Evolutionary conservation across 2,329 filamentous ascomycete genomes (phyloP).

Genomic region (Colletotrichum nymphaeae): DNA sequence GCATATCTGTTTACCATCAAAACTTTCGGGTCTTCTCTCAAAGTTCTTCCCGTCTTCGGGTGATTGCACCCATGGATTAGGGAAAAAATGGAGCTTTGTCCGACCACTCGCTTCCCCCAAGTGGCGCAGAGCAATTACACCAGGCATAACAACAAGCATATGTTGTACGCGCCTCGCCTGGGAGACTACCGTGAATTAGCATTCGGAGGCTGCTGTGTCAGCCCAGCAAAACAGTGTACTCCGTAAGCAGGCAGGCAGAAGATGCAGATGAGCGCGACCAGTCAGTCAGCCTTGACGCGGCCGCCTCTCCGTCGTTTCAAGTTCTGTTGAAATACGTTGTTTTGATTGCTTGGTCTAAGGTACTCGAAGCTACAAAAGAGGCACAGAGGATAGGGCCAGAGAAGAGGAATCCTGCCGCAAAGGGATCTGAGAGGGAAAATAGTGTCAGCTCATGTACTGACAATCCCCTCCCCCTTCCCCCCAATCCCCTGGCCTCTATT

Average conservation of each 20-base stretch:
- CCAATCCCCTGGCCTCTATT: conserved; percentile 4
- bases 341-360: neutral
- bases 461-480: conserved; percentile 23
- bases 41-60: neutral
- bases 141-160: neutral
- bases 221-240: too few species aligned
- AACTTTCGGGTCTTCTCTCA: neutral
- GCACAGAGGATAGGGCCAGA: neutral
- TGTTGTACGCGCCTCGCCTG: neutral
- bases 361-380: neutral
- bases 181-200: neutral
- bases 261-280: neutral
- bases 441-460: conserved; percentile 5
- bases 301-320: neutral
- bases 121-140: neutral
- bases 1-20: neutral
- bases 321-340: neutral
- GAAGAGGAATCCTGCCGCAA: neutral
- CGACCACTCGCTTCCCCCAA: neutral
- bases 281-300: neutral
- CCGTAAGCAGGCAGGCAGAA: neutral
- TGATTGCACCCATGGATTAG: conserved; percentile 6
- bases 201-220: neutral
- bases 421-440: neutral
- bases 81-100: neutral